Base-by-base conservation (phyloP, 192 early-diverging fungal species). In the Entomortierella lignicola region DNA sequence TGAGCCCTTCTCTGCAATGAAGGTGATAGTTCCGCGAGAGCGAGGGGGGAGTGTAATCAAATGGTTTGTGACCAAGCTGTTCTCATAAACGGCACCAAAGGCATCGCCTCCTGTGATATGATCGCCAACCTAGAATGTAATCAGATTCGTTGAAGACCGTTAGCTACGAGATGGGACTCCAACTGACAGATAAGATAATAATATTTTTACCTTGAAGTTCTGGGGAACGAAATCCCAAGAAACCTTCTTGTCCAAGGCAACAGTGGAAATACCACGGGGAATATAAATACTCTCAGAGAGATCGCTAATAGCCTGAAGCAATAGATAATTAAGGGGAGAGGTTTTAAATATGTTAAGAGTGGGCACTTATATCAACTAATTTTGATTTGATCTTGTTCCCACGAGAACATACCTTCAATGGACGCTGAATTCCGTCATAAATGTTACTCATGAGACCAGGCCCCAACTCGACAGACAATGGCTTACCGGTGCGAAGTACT, bases 401-500 rank as follows among this genome's bases (percentile, higher is more conserved):
- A 47, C 44, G 44, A 47, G 34, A 12, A 13, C 53, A 27, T 57
- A 94, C 92, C 86, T 96, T 94, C 60, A 99, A 87, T 27, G 98
- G 98, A 70, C 98, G 92, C 83, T 99, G 98, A 82, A 99, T 99
- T 77, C 98, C 98, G 72, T 99, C 98, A 81, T 94, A 99, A 66
- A 98, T 99, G 87, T 97, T 98, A 68, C 90, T 89, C 88, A 92
- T 92, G 56, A 96, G 90, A 85, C 97, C 98, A 71, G 98, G 98
- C 13, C 98, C 98, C 42, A 99, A 90, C 83, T 99, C 98, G 54
- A 98, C 97, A 1, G 97, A 99, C 61, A 99, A 85, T 30, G 98
- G 98, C 84, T 98, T 97, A 66, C 98, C 97, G 43, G 98, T 97
- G 82, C 92, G 91, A 30, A 99, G 90, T 37, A 99, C 98, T 8